Evolutionary conservation across 352 stramenopile species (phyloP), one percentile per base, ranked within the genome.

Genomic region (Thraustochytrium striatum): DNA sequence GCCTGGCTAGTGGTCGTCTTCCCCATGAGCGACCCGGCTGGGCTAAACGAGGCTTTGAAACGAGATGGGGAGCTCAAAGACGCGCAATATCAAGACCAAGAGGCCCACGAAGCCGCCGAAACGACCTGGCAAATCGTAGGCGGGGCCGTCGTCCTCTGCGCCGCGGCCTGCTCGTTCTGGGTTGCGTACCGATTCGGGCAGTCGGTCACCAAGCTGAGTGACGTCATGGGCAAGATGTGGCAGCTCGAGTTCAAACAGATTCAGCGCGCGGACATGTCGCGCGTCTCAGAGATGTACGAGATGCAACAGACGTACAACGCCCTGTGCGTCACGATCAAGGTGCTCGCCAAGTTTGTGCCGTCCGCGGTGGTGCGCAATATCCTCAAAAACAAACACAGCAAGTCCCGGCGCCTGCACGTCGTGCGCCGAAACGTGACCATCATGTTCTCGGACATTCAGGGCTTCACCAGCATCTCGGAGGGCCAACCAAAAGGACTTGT

Each of bases 381-480:
- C 5, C 16, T 75, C 1, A 52, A 21, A 7, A 70, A 70, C 25
- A 21, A 13, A 7, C 25, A 32, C 33, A 35, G 61, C 61, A 70
- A 70, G 43, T 30, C n/a, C 61, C 61, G 61, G 0, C 61, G 61
- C 13, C 72, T 83, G 57, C 61, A 79, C 80, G 79, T 83, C 19
- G 38, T 55, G n/a, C 80, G 61, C 39, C 73, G 80, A 55, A 68
- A 69, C 25, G 62, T 83, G 25, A 83, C 72, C 13, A 83, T 83
- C 68, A 39, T 83, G 36, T 83, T 83, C 36, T 75, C 41, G 25
- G 80, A 83, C 65, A 83, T 83, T 81, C 33, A 28, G 16, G 79
- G 79, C 41, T 83, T 83, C 70, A 83, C 80, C n/a, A 69, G 58
- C 13, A 83, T 83, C n/a, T 69, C 41, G n/a, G 80, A 83, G 53